Percentiles rank a stretch among this genome's conserved stretches.
Evolutionary conservation across 805 yeast species (phyloP).

Genomic region (Pichia nanzhaoensis): DNA sequence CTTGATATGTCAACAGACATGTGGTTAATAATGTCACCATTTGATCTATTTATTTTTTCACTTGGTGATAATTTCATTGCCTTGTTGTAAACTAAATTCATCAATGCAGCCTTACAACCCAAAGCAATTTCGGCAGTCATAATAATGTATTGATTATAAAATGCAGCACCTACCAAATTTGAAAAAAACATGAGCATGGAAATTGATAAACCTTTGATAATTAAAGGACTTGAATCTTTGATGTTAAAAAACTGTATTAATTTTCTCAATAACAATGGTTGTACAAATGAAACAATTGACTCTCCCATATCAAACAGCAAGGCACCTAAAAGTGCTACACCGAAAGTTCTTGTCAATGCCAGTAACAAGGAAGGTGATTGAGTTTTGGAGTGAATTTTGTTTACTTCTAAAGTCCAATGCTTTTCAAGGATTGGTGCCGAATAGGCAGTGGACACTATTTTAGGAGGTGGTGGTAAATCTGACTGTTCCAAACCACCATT

Average conservation of each 20-base stretch:
- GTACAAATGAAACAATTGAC: conserved; percentile 36
- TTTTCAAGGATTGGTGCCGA: conserved; percentile 27
- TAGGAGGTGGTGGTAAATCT: conserved; percentile 38
- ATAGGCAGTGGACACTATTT: conserved; percentile 29
- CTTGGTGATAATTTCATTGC: conserved; percentile 62
- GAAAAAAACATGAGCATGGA: conserved; percentile 57
- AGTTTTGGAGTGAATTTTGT: conserved; percentile 10
- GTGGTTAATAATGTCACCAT: conserved; percentile 77
- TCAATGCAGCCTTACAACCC: conserved; percentile 57
- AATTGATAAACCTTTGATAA: conserved; percentile 55
- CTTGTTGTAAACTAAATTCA: conserved; percentile 64
- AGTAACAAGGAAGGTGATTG: conserved; percentile 24
- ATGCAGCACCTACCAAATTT: conserved; percentile 52
- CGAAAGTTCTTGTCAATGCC: conserved; percentile 35
- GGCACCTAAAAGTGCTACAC: conserved; percentile 31
- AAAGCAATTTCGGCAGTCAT: conserved; percentile 55
- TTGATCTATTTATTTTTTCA: conserved; percentile 49
- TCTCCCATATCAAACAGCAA: conserved; percentile 33
- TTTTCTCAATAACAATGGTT: conserved; percentile 50
- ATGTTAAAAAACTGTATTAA: conserved; percentile 41
- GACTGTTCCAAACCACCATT: conserved; percentile 31
- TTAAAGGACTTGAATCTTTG: conserved; percentile 33
- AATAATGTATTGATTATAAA: conserved; percentile 64
- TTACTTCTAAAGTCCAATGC: conserved; percentile 29
- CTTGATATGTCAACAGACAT: conserved; percentile 71